These are phyloP conservation scores for Ogataea sp. DNA, from an alignment of 805 yeast species.

Conservation along the genomic window DNA sequence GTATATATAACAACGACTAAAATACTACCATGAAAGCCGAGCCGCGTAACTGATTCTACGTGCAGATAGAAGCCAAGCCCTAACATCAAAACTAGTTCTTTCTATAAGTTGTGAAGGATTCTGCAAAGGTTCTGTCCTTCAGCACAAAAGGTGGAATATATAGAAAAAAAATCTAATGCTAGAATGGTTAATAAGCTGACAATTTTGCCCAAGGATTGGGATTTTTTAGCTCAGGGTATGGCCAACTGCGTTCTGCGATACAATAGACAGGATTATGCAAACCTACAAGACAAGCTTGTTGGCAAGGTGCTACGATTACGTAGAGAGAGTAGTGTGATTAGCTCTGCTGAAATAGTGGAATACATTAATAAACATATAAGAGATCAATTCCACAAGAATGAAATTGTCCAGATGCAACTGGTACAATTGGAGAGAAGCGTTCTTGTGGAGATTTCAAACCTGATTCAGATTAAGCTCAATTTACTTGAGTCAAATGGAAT, in stretches of 20 bases:
- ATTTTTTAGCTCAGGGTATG: slow-evolving; percentile 35
- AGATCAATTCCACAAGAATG: slow-evolving; percentile 1
- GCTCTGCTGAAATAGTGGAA: slow-evolving; percentile 32
- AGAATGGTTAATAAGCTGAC: background rate
- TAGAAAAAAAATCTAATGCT: too few species aligned
- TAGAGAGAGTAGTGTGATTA: slow-evolving; percentile 24
- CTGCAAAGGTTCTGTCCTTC: too few species aligned
- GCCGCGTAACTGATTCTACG: too few species aligned
- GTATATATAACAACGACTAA: too few species aligned
- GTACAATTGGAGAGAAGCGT: slow-evolving; percentile 3
- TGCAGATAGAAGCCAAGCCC: too few species aligned
- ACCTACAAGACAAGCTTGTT: slow-evolving; percentile 18
- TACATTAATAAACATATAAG: slow-evolving; percentile 23
- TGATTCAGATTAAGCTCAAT: slow-evolving; percentile 2
- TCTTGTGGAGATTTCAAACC: background rate
- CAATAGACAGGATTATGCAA: slow-evolving; percentile 35
- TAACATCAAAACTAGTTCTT: too few species aligned
- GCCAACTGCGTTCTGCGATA: slow-evolving; percentile 44
- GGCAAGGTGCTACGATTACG: slow-evolving; percentile 32
- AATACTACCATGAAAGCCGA: too few species aligned
- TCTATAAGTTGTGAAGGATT: too few species aligned
- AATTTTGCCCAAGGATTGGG: slow-evolving; percentile 24
- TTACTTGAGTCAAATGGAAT: slow-evolving; percentile 14
- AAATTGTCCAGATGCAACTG: slow-evolving; percentile 12
- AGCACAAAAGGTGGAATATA: too few species aligned